A percentile compares a stretch with the other conserved stretches of the same genome.
phyloP scores from a whole-genome alignment of 345 rosid species.

The Eucalyptus melliodora region DNA sequence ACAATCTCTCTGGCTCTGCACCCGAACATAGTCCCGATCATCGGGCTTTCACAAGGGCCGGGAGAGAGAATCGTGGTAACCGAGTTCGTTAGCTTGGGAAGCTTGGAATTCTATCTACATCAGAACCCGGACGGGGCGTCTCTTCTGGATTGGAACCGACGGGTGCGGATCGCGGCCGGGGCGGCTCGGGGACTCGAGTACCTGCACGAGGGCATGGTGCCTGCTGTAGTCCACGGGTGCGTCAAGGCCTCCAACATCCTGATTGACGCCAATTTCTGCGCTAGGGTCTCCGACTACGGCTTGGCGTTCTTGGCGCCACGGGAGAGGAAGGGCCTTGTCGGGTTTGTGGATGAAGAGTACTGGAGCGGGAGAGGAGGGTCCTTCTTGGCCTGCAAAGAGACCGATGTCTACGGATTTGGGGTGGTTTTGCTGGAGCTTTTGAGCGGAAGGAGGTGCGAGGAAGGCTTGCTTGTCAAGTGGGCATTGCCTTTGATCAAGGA shows the following conservation, averaged over 20 bases:
- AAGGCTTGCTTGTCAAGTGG: conserved; percentile 66
- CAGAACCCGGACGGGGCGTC: conserved; percentile 31
- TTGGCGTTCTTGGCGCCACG: conserved; percentile 39
- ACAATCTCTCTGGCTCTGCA: conserved; percentile 56
- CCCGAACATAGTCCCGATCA: conserved; percentile 46
- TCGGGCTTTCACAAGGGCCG: conserved; percentile 78
- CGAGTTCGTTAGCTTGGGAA: conserved; percentile 38
- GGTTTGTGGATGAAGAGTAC: conserved; percentile 58
- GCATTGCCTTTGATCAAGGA: conserved; percentile 69
- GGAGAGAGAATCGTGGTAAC: conserved; percentile 64
- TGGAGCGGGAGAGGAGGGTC: conserved; percentile 17
- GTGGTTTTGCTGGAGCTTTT: conserved; percentile 69
- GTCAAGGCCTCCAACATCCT: conserved; percentile 56
- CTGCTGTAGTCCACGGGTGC: conserved; percentile 55
- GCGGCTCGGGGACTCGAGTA: conserved; percentile 67
- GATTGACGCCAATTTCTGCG: conserved; percentile 27
- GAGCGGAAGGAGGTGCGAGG: conserved; percentile 61
- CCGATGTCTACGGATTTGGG: conserved; percentile 77
- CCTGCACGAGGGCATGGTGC: conserved; percentile 38
- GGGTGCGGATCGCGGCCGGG: conserved; percentile 55
- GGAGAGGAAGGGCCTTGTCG: conserved; percentile 36
- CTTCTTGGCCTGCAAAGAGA: conserved; percentile 31
- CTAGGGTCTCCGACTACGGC: conserved; percentile 63
- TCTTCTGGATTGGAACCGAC: conserved; percentile 46
- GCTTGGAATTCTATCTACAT: conserved; percentile 42